phyloP scores from a whole-genome alignment of 2,329 filamentous ascomycete genomes.

The Trichoderma hamatum region DNA sequence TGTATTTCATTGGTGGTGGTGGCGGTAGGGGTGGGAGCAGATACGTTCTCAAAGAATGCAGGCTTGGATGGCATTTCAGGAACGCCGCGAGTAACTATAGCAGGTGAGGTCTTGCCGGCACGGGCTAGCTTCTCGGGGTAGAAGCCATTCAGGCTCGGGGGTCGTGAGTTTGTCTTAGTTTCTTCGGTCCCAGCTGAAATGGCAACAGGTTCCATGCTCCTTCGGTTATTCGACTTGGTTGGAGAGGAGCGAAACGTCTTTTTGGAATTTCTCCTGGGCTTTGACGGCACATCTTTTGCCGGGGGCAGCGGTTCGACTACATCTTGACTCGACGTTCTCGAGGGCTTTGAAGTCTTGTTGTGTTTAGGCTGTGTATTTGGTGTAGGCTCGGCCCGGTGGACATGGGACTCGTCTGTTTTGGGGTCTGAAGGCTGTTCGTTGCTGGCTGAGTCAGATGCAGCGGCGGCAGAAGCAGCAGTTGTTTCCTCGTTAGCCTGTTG shows the following conservation, averaged over 20 bases:
- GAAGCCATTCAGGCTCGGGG: constrained; percentile 37
- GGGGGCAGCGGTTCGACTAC: neutral
- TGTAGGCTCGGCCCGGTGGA: neutral
- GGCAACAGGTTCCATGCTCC: constrained; percentile 40
- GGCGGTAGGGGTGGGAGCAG: constrained; percentile 32
- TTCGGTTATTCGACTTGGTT: constrained; percentile 37
- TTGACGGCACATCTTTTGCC: constrained; percentile 20
- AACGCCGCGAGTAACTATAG: constrained; percentile 36
- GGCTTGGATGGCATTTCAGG: constrained; percentile 43
- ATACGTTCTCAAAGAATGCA: constrained; percentile 45
- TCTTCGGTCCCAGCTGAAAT: constrained; percentile 37
- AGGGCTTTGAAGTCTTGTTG: neutral
- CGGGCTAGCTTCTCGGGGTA: constrained; percentile 43
- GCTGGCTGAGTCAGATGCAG: neutral
- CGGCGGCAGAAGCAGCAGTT: no score
- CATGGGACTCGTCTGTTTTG: neutral
- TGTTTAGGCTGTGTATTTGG: neutral
- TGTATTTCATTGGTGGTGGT: neutral
- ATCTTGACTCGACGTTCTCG: constrained; percentile 9
- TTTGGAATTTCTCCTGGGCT: constrained; percentile 30
- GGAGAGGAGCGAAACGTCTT: constrained; percentile 31
- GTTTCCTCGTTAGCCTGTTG: neutral
- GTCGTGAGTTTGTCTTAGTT: constrained; percentile 36
- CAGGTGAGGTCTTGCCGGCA: constrained; percentile 36
- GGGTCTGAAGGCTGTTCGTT: neutral